Conservation (phyloP, 352 stramenopile species). For the Phytopythium aichiense region DNA sequence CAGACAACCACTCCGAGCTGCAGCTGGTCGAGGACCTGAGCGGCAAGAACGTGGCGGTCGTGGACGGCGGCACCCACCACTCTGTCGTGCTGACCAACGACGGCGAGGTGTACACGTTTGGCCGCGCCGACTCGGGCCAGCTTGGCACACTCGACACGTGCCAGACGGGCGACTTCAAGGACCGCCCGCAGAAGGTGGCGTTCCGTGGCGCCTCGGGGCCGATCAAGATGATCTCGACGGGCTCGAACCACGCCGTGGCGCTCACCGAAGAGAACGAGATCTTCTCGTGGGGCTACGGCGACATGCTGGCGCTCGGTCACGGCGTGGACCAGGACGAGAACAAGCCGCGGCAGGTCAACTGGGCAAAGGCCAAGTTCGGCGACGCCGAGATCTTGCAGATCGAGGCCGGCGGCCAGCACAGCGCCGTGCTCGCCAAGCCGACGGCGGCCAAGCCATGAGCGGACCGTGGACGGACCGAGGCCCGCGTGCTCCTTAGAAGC, state of each 20-base stretch:
- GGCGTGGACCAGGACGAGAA: conserved; percentile 80
- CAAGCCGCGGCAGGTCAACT: conserved; percentile 58
- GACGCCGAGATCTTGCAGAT: conserved; percentile 66
- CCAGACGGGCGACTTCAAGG: conserved; percentile 74
- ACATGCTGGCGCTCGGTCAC: conserved; percentile 89
- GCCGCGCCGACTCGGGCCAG: conserved; percentile 92
- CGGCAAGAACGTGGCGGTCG: conserved; percentile 52
- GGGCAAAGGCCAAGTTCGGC: conserved; percentile 66
- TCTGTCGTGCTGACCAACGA: conserved; percentile 88
- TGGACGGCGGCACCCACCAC: conserved; percentile 91
- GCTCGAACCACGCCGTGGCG: conserved; percentile 86
- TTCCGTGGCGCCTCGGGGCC: conserved; percentile 27
- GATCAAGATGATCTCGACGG: conserved; percentile 56
- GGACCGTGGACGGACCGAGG: not conserved
- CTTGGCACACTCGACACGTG: conserved; percentile 82
- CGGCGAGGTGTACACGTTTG: conserved; percentile 90
- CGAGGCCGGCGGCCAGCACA: conserved; percentile 87
- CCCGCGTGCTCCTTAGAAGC: conserved; percentile 3
- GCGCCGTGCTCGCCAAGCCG: conserved; percentile 52
- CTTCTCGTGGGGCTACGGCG: conserved; percentile 91
- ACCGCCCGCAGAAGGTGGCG: conserved; percentile 67
- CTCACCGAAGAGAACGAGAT: conserved; percentile 72
- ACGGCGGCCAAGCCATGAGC: not conserved
- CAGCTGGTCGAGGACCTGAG: conserved; percentile 75
- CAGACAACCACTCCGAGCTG: conserved; percentile 57